phyloP scores from a whole-genome alignment of 176 grass and related monocot genomes.

The Oryza meridionalis region DNA sequence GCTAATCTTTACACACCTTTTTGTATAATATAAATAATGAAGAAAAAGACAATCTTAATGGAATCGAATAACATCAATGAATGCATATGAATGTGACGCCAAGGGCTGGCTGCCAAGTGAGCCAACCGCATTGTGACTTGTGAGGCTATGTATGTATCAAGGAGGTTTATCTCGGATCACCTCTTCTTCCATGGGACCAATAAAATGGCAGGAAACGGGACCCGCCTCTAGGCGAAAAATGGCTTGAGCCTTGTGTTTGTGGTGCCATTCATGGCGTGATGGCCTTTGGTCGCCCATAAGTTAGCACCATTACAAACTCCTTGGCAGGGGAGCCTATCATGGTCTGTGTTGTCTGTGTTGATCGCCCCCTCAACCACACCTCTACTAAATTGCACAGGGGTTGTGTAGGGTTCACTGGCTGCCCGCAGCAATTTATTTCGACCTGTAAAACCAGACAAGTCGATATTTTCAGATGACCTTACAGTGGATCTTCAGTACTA shows the following conservation, averaged over 20 bases:
- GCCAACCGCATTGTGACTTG: conserved; percentile 39
- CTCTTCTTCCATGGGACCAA: conserved; percentile 17
- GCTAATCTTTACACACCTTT: conserved; percentile 31
- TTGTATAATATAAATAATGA: conserved; percentile 49
- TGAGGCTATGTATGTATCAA: conserved; percentile 22
- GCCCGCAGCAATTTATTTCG: conserved; percentile 71
- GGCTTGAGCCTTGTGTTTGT: conserved; percentile 10
- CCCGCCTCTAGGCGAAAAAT: conserved; percentile 7
- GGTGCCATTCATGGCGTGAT: conserved; percentile 30
- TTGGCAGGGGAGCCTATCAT: conserved; percentile 56
- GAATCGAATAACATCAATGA: conserved; percentile 50
- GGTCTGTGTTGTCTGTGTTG: conserved; percentile 50
- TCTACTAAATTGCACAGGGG: conserved; percentile 65
- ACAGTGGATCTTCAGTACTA: neutral
- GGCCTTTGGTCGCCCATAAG: conserved; percentile 57
- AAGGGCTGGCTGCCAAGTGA: conserved; percentile 44
- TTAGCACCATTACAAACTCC: conserved; percentile 74
- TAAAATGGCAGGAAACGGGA: conserved; percentile 28
- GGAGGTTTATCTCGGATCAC: conserved; percentile 26
- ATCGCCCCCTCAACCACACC: conserved; percentile 53
- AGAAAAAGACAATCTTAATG: conserved; percentile 38
- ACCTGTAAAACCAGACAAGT: conserved; percentile 52
- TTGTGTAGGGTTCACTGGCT: conserved; percentile 58
- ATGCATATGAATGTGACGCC: conserved; percentile 53
- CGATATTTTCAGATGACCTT: neutral